These are phyloP conservation scores for Handroanthus guayacan DNA, from an alignment of 257 asterid species.

Conservation along the genomic window DNA sequence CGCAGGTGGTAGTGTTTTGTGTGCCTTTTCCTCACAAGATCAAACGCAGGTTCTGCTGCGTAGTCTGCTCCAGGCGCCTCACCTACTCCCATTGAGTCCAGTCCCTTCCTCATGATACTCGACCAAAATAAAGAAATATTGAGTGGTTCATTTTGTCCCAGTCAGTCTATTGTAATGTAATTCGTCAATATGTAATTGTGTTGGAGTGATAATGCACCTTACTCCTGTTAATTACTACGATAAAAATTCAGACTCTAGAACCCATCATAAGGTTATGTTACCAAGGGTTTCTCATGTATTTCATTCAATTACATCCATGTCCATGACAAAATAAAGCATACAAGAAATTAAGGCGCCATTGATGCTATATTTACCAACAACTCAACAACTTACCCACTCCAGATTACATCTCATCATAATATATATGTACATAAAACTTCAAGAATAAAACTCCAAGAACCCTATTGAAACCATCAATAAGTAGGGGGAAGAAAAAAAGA, in stretches of 20 bases:
- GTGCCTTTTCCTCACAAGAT: conserved; percentile 27
- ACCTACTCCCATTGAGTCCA: neutral
- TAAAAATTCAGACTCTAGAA: too few relatives aligned
- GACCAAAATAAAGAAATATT: neutral
- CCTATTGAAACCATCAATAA: too few relatives aligned
- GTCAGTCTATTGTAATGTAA: too few relatives aligned
- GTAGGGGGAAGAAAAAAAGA: too few relatives aligned
- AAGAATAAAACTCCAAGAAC: neutral
- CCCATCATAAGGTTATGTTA: too few relatives aligned
- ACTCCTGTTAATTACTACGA: too few relatives aligned
- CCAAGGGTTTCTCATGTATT: too few relatives aligned
- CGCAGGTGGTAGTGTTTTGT: conserved; percentile 33
- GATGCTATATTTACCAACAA: neutral
- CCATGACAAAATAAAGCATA: too few relatives aligned
- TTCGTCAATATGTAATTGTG: too few relatives aligned
- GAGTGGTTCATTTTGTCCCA: neutral
- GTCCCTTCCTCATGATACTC: neutral
- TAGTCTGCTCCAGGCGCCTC: conserved; percentile 34
- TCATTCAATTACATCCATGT: too few relatives aligned
- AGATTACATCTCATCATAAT: neutral
- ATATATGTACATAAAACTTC: neutral
- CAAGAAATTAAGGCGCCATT: too few relatives aligned
- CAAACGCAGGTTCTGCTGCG: conserved; percentile 24
- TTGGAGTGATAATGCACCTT: too few relatives aligned
- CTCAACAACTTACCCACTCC: neutral